Conservation (phyloP, 2,329 filamentous ascomycete species). For the Fusarium armeniacum region DNA sequence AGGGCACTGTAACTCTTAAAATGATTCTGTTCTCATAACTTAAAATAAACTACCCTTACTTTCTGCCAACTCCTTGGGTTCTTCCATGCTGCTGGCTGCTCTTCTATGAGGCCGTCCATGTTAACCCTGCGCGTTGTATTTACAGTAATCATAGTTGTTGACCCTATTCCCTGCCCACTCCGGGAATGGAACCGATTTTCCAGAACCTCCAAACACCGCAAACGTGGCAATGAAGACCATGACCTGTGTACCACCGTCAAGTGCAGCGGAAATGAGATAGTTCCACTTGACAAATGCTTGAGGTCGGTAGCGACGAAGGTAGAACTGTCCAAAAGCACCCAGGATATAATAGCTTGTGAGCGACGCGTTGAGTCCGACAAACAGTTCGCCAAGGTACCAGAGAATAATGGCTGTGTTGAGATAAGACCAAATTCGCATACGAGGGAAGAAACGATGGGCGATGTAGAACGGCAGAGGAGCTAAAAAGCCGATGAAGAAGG, state of each 20-base stretch:
- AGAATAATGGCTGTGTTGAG: slow-evolving; percentile 65
- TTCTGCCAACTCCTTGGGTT: neutral
- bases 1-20: neutral
- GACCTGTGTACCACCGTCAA: slow-evolving; percentile 64
- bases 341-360: slow-evolving; percentile 65
- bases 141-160: slow-evolving; percentile 17
- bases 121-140: neutral
- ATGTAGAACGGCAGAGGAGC: slow-evolving; percentile 54
- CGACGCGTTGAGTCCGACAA: slow-evolving; percentile 61
- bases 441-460: slow-evolving; percentile 54
- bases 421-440: slow-evolving; percentile 57
- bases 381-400: slow-evolving; percentile 28
- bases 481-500: slow-evolving; percentile 54
- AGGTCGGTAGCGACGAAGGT: slow-evolving; percentile 65
- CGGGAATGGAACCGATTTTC: slow-evolving; percentile 60
- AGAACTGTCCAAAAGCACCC: slow-evolving; percentile 66
- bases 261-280: slow-evolving; percentile 65
- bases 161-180: slow-evolving; percentile 68
- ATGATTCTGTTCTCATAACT: neutral
- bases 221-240: slow-evolving; percentile 68
- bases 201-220: slow-evolving; percentile 67
- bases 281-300: slow-evolving; percentile 67
- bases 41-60: neutral
- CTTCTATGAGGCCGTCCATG: neutral
- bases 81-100: neutral